Percentiles rank a stretch among this genome's conserved stretches.
Evolutionary conservation across 75 land plant species (phyloP).

Genomic region (Picea sitchensis): DNA sequence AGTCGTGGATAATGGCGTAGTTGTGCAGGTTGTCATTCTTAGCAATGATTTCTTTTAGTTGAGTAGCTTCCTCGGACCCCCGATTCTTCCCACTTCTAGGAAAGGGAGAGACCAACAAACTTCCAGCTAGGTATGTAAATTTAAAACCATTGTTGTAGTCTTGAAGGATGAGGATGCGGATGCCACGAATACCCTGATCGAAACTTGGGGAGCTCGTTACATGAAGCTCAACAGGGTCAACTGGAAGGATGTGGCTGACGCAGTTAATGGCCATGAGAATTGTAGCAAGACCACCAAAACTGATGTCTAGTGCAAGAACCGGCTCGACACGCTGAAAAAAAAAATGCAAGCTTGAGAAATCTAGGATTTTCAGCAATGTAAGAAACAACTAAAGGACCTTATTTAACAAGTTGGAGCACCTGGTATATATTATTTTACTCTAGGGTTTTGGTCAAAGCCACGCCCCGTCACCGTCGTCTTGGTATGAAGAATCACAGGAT

Average conservation of each 20-base stretch:
- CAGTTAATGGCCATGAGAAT: constrained; percentile 46
- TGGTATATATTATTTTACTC: too few species aligned
- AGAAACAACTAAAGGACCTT: constrained; percentile 54
- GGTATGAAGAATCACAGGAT: too few species aligned
- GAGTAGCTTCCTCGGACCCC: too few species aligned
- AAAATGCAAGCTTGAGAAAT: constrained; percentile 77
- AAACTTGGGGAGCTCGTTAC: constrained; percentile 85
- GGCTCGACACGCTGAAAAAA: constrained; percentile 90
- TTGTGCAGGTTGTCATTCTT: too few species aligned
- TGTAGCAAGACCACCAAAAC: constrained; percentile 48
- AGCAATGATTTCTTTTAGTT: too few species aligned
- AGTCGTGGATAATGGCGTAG: too few species aligned
- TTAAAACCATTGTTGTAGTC: too few species aligned
- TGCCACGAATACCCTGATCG: constrained; percentile 53
- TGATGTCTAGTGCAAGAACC: constrained; percentile 86
- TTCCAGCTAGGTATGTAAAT: too few species aligned
- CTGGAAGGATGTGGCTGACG: constrained; percentile 81
- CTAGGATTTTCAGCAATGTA: constrained; percentile 18
- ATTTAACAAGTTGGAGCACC: constrained; percentile 14
- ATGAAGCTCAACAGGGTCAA: constrained; percentile 73
- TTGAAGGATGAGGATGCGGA: constrained; percentile 7
- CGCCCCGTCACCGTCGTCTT: too few species aligned
- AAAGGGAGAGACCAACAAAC: too few species aligned
- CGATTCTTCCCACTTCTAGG: too few species aligned
- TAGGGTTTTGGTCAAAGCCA: too few species aligned